Percentiles rank a stretch among this genome's conserved stretches.
phyloP scores from a whole-genome alignment of 1,284 basidiomycete genomes.

The Anthracocystis setariae region DNA sequence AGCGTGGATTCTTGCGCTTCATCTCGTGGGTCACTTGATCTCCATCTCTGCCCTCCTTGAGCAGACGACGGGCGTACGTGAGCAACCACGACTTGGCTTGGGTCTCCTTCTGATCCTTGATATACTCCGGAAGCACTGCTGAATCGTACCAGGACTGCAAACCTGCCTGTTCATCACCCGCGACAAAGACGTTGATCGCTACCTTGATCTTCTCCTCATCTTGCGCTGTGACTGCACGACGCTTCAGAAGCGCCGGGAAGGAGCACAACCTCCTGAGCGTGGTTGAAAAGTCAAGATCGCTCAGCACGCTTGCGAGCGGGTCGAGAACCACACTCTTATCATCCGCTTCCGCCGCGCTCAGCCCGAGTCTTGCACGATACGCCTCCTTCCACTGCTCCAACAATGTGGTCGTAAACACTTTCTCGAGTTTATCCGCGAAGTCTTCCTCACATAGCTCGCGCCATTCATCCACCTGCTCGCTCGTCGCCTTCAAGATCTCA shows the following conservation, averaged over 20 bases:
- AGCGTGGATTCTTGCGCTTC: constrained; percentile 54
- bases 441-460: constrained; percentile 42
- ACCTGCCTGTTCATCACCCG: constrained; percentile 12
- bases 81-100: constrained; percentile 50
- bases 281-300: constrained; percentile 51
- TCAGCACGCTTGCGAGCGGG: constrained; percentile 29
- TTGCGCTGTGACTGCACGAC: constrained; percentile 4
- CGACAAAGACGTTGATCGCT: constrained; percentile 27
- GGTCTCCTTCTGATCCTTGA: constrained; percentile 35
- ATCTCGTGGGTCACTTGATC: constrained; percentile 38
- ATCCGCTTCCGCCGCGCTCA: constrained; percentile 20
- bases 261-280: constrained; percentile 52
- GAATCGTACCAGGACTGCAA: constrained; percentile 43
- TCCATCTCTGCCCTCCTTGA: constrained; percentile 33
- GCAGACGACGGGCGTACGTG: constrained; percentile 43
- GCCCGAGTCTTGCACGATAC: constrained; percentile 52
- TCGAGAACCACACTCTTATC: constrained; percentile 44
- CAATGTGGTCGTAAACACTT: constrained; percentile 44
- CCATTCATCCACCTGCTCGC: constrained; percentile 48
- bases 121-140: constrained; percentile 27
- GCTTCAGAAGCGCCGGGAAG: constrained; percentile 40
- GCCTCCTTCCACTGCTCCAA: constrained; percentile 54
- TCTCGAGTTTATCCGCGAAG: constrained; percentile 42
- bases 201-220: constrained; percentile 36
- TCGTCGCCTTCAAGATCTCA: constrained; percentile 38